These are phyloP conservation scores for Mikania micrantha DNA, from an alignment of 129 eudicot species.

Conservation along the genomic window DNA sequence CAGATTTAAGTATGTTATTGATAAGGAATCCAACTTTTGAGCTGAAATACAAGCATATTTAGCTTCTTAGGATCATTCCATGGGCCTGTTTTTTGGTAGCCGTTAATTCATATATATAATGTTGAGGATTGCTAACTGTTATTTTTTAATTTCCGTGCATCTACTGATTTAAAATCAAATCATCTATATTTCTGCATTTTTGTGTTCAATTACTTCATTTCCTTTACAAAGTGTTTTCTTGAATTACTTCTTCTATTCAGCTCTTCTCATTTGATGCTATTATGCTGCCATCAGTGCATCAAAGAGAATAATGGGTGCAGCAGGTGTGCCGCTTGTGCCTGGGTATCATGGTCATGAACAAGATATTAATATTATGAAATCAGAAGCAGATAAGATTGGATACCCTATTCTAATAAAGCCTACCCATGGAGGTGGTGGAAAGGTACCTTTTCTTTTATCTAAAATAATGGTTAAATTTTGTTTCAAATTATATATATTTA, in stretches of 20 bases:
- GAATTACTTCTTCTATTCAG: slow-evolving; percentile 2
- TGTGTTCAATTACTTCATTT: background rate
- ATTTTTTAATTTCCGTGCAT: background rate
- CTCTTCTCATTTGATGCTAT: slow-evolving; percentile 12
- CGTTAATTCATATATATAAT: background rate
- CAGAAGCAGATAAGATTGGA: slow-evolving; percentile 93
- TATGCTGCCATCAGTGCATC: slow-evolving; percentile 65
- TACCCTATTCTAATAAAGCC: slow-evolving; percentile 94
- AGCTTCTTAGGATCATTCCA: background rate
- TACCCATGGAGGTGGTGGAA: slow-evolving; percentile 99
- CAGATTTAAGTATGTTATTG: background rate
- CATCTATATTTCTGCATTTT: background rate
- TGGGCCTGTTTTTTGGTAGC: background rate
- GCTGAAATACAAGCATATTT: background rate
- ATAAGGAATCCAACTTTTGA: background rate
- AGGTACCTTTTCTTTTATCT: slow-evolving; percentile 38
- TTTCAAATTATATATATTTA: background rate
- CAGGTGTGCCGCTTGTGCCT: slow-evolving; percentile 97
- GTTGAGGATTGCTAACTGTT: background rate
- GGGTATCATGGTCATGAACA: slow-evolving; percentile 96
- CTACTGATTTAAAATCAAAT: background rate
- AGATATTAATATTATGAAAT: slow-evolving; percentile 81
- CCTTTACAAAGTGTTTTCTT: background rate
- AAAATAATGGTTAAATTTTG: background rate
- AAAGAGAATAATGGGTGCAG: slow-evolving; percentile 99